Evolutionary conservation across 768 basidiomycete genomes (phyloP), one percentile per base, ranked within the genome.

Genomic region (Pholiota molesta): DNA sequence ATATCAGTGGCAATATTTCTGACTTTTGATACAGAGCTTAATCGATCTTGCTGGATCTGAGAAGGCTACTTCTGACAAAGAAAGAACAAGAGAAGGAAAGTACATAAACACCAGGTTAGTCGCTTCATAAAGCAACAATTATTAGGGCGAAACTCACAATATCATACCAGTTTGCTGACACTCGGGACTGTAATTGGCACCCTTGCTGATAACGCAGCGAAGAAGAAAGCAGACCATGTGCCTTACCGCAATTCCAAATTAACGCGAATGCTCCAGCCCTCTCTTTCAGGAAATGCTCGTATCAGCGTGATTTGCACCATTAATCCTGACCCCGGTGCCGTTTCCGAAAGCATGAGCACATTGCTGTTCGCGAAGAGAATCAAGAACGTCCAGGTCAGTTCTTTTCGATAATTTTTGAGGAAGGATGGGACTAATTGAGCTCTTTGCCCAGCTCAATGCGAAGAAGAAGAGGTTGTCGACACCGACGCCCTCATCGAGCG

Each of bases 11-110:
- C 23, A n/a, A 26, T 37, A 42, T 31, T 17, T 19, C 21, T 64
- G n/a, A 62, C 59, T 13, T 39, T 11, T 59, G 56, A 14, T 21
- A 57, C 66, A 95, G 92, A 95, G 91, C 72, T 79, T 97, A 52
- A 97, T 97, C 61, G 95, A 99, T 81, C 81, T 99, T 11, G 97
- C 97, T 54, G 97, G 97, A 3, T 97, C 95, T 0, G 97, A 99
- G 72, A 94, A 90, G 72, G 97, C 96, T 0, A 98, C 96, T 0
- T 92, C 91, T 0, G 94, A 96, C 74, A 97, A 96, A 73, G 95
- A 98, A 61, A 81, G 97, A 49, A 95, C 95, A n/a, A 84, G 91
- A 49, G 97, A 99, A 74, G 97, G 97, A 13, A 94, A 92, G 71
- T 97, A 95, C 71, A 99, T 99, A 77, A 99, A 99, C 69, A 93